Base-by-base conservation (phyloP, 1,284 basidiomycete species). In the Cryptococcus sp. region DNA sequence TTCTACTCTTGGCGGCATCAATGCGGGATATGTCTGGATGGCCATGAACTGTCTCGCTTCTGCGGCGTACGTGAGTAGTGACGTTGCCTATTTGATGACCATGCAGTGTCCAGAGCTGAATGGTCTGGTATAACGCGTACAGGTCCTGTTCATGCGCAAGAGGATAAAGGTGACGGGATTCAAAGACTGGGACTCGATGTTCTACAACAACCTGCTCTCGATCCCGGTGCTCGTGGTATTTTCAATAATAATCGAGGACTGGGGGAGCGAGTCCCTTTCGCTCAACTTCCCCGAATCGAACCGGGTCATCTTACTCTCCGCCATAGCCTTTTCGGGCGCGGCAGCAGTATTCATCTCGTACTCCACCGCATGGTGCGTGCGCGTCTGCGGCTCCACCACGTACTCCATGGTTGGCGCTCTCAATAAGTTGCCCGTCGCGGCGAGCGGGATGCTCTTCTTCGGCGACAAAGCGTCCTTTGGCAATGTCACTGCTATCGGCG, bases 141-240 rank as follows among this genome's bases (percentile, higher is more conserved):
- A 93, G 91, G 90, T 94, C 45, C 84, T 99, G 53, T 85, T 89
- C 52, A 99, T 99, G 96, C 87, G 96, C 64, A 98, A 96, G 80
- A 86, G 90, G 57, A 99, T 99, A 83, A 99, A 99, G 82, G 78
- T 85, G 46, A 98, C 93, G 15, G 92, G 92, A 47, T 99, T 99
- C 82, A 95, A 93, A 62, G 95, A 99, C 75, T 97, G 93, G 94
- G 96, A 99, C 76, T 91, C 95, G 25, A 98, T 99, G 95, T 97
- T 92, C 81, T 99, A 98, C 83, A 98, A 97, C 83, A 99, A 99
- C 79, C 80, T 98, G 52, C 83, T 99, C 46, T 96, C 92, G 31
- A 93, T 99, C 68, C 93, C 96, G 41, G 86, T 98, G 27, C 82
- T 99, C 41, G 82, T 86, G 41, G 68, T 93, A 60, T 91, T 89